Percentiles rank a stretch among this genome's conserved stretches.
These are phyloP conservation scores for Diaporthe citri DNA, from an alignment of 2,329 filamentous ascomycete genomes.

Conservation along the genomic window DNA sequence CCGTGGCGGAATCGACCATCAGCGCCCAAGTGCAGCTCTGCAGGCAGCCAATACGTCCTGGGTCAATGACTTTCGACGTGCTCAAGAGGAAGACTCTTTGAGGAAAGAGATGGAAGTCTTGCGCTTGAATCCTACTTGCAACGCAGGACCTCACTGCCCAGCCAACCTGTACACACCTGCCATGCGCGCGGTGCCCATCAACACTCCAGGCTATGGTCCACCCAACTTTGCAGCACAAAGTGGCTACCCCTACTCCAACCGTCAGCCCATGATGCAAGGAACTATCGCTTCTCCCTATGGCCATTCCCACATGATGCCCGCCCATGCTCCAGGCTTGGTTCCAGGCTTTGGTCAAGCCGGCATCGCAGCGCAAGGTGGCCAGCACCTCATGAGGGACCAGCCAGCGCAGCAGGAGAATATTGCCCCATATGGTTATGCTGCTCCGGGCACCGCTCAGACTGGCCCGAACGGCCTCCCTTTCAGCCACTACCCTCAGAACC, in stretches of 20 bases:
- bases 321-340: background rate
- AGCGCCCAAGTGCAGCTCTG: constrained; percentile 14
- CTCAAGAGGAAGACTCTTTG: background rate
- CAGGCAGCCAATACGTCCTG: constrained; percentile 24
- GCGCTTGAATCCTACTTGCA: background rate
- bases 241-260: background rate
- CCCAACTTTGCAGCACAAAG: background rate
- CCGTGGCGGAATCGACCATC: constrained; percentile 12
- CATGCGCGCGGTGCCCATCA: background rate
- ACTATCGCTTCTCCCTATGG: constrained; percentile 1
- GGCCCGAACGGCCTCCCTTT: constrained; percentile 4
- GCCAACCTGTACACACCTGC: background rate
- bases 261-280: background rate
- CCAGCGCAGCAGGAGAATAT: background rate
- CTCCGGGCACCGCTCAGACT: background rate
- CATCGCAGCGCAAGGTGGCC: background rate
- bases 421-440: constrained; percentile 1
- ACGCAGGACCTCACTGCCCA: background rate
- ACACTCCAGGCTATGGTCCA: background rate
- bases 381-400: background rate
- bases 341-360: background rate
- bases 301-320: constrained; percentile 3
- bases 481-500: constrained; percentile 37
- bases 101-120: background rate
- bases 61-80: constrained; percentile 32